These are phyloP conservation scores for Globisporangium apiculatum DNA, from an alignment of 352 stramenopile genomes.

Conservation along the genomic window DNA sequence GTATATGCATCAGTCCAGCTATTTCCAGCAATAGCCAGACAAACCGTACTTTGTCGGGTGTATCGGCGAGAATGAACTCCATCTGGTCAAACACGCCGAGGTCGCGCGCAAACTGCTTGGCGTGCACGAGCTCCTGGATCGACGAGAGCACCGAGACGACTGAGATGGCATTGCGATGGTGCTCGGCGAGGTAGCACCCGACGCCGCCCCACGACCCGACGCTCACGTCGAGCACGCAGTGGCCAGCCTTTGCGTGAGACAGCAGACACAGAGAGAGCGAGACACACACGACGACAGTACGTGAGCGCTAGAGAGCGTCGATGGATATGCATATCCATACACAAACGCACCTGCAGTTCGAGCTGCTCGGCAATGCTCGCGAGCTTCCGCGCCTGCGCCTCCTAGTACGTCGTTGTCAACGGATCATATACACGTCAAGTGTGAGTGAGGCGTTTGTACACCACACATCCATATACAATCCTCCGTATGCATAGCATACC, in stretches of 20 bases:
- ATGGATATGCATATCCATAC: not conserved
- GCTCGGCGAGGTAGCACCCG: constrained; percentile 62
- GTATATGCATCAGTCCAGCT: too few relatives aligned
- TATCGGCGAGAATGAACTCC: constrained; percentile 65
- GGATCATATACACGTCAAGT: too few relatives aligned
- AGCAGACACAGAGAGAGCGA: too few relatives aligned
- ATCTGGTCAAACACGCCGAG: constrained; percentile 52
- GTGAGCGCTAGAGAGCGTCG: not conserved
- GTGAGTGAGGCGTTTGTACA: too few relatives aligned
- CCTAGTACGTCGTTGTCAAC: constrained; percentile 9
- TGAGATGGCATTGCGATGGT: constrained; percentile 24
- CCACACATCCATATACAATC: too few relatives aligned
- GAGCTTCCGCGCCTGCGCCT: constrained; percentile 67
- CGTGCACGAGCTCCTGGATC: constrained; percentile 45
- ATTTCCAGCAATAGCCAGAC: not conserved
- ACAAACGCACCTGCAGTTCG: constrained; percentile 34
- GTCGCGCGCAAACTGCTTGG: constrained; percentile 51
- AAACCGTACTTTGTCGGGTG: constrained; percentile 35
- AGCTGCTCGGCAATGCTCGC: constrained; percentile 53
- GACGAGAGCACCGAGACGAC: constrained; percentile 57
- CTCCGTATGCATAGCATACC: not conserved
- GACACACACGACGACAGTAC: not conserved
- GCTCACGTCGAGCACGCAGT: constrained; percentile 76
- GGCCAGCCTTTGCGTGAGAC: constrained; percentile 19
- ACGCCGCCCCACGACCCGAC: constrained; percentile 79